Evolutionary conservation across 495 filamentous ascomycete genomes (phyloP).

Genomic region (Podospora bellae-mahoneyi): DNA sequence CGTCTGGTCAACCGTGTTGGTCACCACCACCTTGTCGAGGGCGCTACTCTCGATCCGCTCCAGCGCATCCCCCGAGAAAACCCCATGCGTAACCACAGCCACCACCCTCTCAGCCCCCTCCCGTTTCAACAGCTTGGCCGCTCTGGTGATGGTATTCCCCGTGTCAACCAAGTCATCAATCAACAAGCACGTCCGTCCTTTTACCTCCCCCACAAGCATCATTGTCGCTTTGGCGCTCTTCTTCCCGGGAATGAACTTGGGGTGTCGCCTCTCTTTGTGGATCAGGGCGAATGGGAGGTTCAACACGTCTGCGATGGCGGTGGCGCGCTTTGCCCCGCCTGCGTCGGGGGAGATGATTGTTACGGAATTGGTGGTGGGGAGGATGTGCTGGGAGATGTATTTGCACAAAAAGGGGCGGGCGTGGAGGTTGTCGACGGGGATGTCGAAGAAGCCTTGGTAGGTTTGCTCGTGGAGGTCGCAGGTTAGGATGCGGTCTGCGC

Average conservation of each 20-base stretch:
- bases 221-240: conserved; percentile 59
- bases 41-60: conserved; percentile 87
- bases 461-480: conserved; percentile 84
- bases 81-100: conserved; percentile 89
- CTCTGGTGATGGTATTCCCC: conserved; percentile 92
- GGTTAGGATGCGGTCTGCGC: conserved; percentile 92
- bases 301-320: conserved; percentile 91
- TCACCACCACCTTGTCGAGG: conserved; percentile 87
- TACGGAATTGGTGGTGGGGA: conserved; percentile 61
- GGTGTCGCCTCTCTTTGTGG: conserved; percentile 98
- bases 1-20: conserved; percentile 89
- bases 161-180: conserved; percentile 95
- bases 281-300: conserved; percentile 94
- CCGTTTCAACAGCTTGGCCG: conserved; percentile 93
- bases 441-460: conserved; percentile 92
- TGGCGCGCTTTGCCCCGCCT: conserved; percentile 92
- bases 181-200: conserved; percentile 75
- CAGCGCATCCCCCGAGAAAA: conserved; percentile 90
- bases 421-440: conserved; percentile 95
- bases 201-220: conserved; percentile 94
- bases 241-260: conserved; percentile 86
- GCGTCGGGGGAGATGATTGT: conserved; percentile 96
- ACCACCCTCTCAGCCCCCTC: conserved; percentile 85
- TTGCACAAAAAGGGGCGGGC: conserved; percentile 81
- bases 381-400: conserved; percentile 86